A percentile compares a stretch with the other conserved stretches of the same genome.
Evolutionary conservation across 2,329 filamentous ascomycete genomes (phyloP).

Genomic region (Pseudocercospora ulei): DNA sequence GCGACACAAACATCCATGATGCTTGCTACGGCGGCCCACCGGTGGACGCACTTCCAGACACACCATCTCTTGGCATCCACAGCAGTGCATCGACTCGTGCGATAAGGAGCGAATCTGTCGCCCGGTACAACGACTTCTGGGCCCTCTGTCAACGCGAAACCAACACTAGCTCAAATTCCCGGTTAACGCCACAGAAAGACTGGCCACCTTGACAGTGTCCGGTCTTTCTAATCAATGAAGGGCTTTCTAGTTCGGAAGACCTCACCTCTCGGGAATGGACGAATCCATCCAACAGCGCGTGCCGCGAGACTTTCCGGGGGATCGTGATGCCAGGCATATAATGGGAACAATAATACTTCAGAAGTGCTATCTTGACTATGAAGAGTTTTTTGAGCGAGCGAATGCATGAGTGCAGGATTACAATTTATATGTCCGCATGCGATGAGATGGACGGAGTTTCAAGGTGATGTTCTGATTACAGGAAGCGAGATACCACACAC

Average conservation of each 20-base stretch:
- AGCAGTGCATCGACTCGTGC: constrained; percentile 23
- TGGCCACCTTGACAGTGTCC: constrained; percentile 24
- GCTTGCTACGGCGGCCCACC: constrained; percentile 64
- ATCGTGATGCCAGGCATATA: constrained; percentile 20
- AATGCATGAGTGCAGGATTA: background rate
- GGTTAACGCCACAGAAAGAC: constrained; percentile 12
- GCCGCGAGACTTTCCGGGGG: constrained; percentile 19
- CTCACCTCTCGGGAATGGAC: constrained; percentile 19
- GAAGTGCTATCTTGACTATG: constrained; percentile 14
- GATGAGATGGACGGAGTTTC: background rate
- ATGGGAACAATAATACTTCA: constrained; percentile 38
- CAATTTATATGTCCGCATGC: background rate
- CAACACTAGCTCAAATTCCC: constrained; percentile 18
- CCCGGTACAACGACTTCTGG: constrained; percentile 31
- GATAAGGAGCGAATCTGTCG: constrained; percentile 16
- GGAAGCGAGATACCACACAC: constrained; percentile 1
- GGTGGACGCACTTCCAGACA: constrained; percentile 38
- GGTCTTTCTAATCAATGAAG: constrained; percentile 27
- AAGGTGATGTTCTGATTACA: background rate
- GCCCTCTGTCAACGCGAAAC: constrained; percentile 27
- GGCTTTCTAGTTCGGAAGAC: constrained; percentile 23
- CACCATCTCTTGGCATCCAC: constrained; percentile 36
- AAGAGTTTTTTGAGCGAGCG: background rate
- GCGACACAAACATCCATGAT: constrained; percentile 73
- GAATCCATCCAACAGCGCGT: constrained; percentile 12